Conservation (phyloP, 306 rosid genomes). For the Quercus robur region DNA sequence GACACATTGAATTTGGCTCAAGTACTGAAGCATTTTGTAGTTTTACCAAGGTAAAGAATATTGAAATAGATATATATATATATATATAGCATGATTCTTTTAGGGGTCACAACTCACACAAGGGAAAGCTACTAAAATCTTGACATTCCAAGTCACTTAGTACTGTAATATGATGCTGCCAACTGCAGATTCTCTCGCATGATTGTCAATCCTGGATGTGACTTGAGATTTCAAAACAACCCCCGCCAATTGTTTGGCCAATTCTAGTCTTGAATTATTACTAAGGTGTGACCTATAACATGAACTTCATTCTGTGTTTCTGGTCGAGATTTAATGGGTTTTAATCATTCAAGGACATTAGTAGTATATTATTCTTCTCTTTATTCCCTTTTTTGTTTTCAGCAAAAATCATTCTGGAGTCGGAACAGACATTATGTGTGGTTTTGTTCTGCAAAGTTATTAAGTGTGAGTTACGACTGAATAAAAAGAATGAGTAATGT, state of each 20-base stretch:
- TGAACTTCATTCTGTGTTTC: no score
- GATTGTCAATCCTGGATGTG: not conserved
- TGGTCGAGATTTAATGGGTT: not conserved
- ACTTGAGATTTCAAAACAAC: not conserved
- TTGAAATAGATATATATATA: not conserved
- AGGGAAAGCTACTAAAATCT: no score
- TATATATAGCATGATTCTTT: not conserved
- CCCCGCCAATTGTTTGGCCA: not conserved
- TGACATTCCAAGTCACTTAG: not conserved
- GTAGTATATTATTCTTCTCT: not conserved
- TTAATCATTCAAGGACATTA: not conserved
- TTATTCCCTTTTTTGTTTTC: not conserved
- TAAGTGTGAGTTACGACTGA: no score
- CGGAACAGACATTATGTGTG: not conserved
- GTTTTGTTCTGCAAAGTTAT: no score
- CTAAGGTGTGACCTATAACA: not conserved
- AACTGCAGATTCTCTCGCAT: not conserved
- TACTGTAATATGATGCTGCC: not conserved
- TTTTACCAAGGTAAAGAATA: not conserved
- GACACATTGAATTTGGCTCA: not conserved
- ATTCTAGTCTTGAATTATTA: not conserved
- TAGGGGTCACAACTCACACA: not conserved
- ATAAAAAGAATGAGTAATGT: not conserved
- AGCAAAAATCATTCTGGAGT: not conserved
- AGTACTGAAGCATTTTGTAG: not conserved